phyloP scores from a whole-genome alignment of 768 basidiomycete species.

The Amanita pseudoporphyria region DNA sequence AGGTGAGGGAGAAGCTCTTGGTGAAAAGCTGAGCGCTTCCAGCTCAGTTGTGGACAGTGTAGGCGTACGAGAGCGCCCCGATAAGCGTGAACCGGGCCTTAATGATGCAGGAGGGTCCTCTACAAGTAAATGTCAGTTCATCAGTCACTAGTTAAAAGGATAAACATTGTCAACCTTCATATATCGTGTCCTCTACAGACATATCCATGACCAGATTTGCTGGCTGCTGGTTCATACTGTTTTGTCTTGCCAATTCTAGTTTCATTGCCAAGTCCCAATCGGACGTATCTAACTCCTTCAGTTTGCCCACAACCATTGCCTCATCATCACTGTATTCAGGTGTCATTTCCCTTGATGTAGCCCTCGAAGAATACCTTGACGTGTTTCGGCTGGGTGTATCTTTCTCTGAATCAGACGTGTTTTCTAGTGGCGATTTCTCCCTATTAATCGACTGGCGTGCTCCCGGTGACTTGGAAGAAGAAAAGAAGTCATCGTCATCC shows the following conservation, averaged over 20 bases:
- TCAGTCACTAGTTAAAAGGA: slow-evolving; percentile 5
- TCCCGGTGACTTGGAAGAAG: slow-evolving; percentile 31
- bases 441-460: slow-evolving; percentile 36
- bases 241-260: slow-evolving; percentile 74
- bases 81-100: slow-evolving; percentile 47
- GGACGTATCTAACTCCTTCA: slow-evolving; percentile 45
- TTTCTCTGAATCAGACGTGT: slow-evolving; percentile 36
- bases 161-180: slow-evolving; percentile 48
- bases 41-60: slow-evolving; percentile 37
- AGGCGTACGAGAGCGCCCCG: slow-evolving; percentile 31
- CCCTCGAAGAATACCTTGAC: slow-evolving; percentile 19
- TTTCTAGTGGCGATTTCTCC: slow-evolving; percentile 32
- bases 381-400: slow-evolving; percentile 33
- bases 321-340: slow-evolving; percentile 38
- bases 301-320: slow-evolving; percentile 24
- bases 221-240: slow-evolving; percentile 65
- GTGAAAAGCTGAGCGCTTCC: slow-evolving; percentile 18
- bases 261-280: slow-evolving; percentile 71
- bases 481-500: slow-evolving; percentile 50
- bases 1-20: slow-evolving; percentile 24
- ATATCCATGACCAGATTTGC: slow-evolving; percentile 31
- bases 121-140: slow-evolving; percentile 17
- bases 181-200: slow-evolving; percentile 58
- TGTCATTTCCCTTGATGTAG: slow-evolving; percentile 31
- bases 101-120: slow-evolving; percentile 51